Evolutionary conservation across 2,329 filamentous ascomycete genomes (phyloP), one percentile per base, ranked within the genome.

Genomic region (Periglandula ipomoeae): DNA sequence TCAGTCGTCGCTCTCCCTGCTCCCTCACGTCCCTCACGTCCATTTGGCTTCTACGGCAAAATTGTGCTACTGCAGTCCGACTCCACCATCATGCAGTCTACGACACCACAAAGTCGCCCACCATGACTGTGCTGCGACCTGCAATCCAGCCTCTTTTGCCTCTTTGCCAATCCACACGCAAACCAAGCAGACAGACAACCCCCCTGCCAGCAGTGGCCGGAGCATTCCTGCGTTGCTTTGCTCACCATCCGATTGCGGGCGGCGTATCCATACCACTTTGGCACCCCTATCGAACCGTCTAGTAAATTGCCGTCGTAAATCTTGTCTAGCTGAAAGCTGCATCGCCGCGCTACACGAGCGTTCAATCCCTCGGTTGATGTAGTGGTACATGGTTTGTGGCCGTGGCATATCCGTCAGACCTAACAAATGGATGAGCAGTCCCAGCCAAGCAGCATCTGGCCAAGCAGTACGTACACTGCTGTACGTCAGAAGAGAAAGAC

Each of bases 271-370:
- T 10, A 15, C 30, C 30, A 15, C 30, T 11, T 32, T 32, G 30
- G 15, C 30, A 32, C 30, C 30, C 30, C 27, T 15, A 10, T 32
- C 30, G 11, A 27, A 27, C 11, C 4, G 11, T 32, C 30, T 32
- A 15, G 42, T 41, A 34, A 40, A 41, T 49, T 30, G 20, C 40
- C 34, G 24, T 37, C 44, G 23, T 9, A 30, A 24, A 19, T 34
- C 45, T 40, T 47, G 37, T 41, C 37, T 41, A 49, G 50, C 47
- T 52, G 50, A 47, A 52, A 44, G 47, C 19, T 39, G 49, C 49
- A 46, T 40, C 42, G 42, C 42, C 35, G 35, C 50, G 50, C 50
- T 46, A 51, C 49, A 45, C 35, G 26, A 19, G 34, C 32, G 9
- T 26, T 32, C 39, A 23, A 42, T 11, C 39, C 15, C 11, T 8